Evolutionary conservation across 306 rosid genomes (phyloP), one percentile per base, ranked within the genome.

Genomic region (Cyamopsis tetragonoloba): DNA sequence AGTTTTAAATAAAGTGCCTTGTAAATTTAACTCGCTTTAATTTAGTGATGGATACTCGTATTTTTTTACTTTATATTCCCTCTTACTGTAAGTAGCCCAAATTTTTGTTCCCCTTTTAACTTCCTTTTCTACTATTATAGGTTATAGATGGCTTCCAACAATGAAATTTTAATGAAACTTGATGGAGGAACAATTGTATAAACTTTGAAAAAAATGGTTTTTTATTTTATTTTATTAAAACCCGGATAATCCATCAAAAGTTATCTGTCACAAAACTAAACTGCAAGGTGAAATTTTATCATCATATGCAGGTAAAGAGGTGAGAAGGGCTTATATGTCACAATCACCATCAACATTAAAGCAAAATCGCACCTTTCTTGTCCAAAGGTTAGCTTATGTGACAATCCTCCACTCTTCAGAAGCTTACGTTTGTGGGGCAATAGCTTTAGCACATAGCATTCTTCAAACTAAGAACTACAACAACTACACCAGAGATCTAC

Each of bases 391-490:
- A 15, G 96, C 96, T 14, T 87, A 87, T 34, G 93, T 63, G 10
- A 87, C 96, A 39, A 34, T 87, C 34, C 84, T 87, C 26, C 96
- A 89, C 81, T 81, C 93, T 1, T 85, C 96, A 47, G 96, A 89
- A 71, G 83, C 87, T 0, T 87, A 89, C 22, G 89, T 85, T 0
- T 89, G 96, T 42, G 96, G 96, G 13, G 96, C 96, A 44, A 80
- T 87, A 5, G 79, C 89, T n/a, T 58, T 89, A 41, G 96, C 91
- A 5, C 93, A 83, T 38, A 89, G 96, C 80, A 71, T 87, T 44
- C 76, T 73, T 43, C 84, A 49, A 46, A 75, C 84, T 4, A 11
- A 49, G 26, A 34, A 6, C 1, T 1, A 82, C 4, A 17, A 31
- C 68, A 58, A 72, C 31, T 62, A 82, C 68, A 66, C 64, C 53